Percentiles rank a stretch among this genome's conserved stretches.
These are phyloP conservation scores for Xylaria nigripes DNA, from an alignment of 495 filamentous ascomycete genomes.

Conservation along the genomic window DNA sequence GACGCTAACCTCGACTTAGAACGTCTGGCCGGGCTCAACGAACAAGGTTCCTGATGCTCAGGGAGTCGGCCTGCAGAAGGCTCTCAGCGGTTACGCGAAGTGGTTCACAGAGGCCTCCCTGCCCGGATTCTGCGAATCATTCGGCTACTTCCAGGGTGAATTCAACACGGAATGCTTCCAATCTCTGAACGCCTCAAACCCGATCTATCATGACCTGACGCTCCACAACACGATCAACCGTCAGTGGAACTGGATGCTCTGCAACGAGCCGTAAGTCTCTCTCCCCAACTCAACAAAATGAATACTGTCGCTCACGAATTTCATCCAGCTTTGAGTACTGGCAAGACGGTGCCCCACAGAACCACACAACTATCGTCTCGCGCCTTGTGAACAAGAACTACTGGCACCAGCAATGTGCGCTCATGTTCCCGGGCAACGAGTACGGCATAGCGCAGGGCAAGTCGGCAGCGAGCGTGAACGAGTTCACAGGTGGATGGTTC, in stretches of 20 bases:
- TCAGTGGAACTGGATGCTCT: conserved; percentile 60
- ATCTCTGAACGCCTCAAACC: conserved; percentile 48
- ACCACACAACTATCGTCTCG: conserved; percentile 42
- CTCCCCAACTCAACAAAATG: not conserved
- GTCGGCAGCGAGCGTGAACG: conserved; percentile 49
- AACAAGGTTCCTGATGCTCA: conserved; percentile 27
- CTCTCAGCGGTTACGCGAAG: conserved; percentile 42
- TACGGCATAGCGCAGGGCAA: conserved; percentile 41
- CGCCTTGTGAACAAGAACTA: conserved; percentile 48
- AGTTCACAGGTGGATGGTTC: conserved; percentile 52
- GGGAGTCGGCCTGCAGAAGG: conserved; percentile 42
- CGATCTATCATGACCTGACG: conserved; percentile 47
- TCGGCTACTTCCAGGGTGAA: conserved; percentile 39
- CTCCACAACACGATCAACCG: conserved; percentile 45
- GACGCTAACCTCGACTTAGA: conserved; percentile 11
- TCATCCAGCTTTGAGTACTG: conserved; percentile 44
- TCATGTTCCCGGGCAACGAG: conserved; percentile 45
- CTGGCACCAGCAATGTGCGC: conserved; percentile 50
- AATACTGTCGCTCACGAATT: not conserved
- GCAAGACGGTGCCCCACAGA: conserved; percentile 47
- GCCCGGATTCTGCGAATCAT: conserved; percentile 37
- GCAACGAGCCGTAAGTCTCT: conserved; percentile 48
- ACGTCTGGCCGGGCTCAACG: conserved; percentile 20
- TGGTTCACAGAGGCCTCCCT: conserved; percentile 43
- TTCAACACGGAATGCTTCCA: conserved; percentile 49